These are phyloP conservation scores for Cryptosporidium sp. DNA, from an alignment of 169 alveolate species.

Conservation along the genomic window DNA sequence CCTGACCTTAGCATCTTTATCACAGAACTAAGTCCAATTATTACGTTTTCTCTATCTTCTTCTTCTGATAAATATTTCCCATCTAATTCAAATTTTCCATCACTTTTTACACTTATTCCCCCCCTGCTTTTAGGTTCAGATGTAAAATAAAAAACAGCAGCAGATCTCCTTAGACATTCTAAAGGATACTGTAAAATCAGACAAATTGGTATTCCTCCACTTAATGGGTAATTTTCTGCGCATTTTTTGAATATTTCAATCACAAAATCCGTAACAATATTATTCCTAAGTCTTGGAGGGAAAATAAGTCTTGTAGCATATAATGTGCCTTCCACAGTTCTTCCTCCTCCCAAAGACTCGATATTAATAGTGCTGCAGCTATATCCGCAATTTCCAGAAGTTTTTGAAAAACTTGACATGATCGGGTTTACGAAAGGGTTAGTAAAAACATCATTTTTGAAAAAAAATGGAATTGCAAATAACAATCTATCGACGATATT, in stretches of 20 bases:
- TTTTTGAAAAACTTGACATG: slow-evolving; percentile 51
- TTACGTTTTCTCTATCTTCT: slow-evolving; percentile 80
- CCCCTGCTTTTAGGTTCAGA: slow-evolving; percentile 83
- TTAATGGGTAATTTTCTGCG: slow-evolving; percentile 59
- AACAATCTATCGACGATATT: slow-evolving; percentile 78
- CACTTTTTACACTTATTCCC: slow-evolving; percentile 70
- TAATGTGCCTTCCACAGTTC: slow-evolving; percentile 80
- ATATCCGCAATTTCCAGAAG: slow-evolving; percentile 52
- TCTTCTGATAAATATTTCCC: slow-evolving; percentile 78
- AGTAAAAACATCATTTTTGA: slow-evolving; percentile 58
- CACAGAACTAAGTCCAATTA: slow-evolving; percentile 78
- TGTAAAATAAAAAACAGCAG: slow-evolving; percentile 80
- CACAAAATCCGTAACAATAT: slow-evolving; percentile 78
- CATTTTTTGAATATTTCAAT: slow-evolving; percentile 77
- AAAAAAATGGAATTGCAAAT: slow-evolving; percentile 77
- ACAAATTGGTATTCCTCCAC: slow-evolving; percentile 52
- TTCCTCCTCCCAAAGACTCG: slow-evolving; percentile 81
- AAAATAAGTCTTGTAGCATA: slow-evolving; percentile 80
- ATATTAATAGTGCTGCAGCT: slow-evolving; percentile 49
- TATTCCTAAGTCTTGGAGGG: slow-evolving; percentile 80
- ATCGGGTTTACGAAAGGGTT: slow-evolving; percentile 50
- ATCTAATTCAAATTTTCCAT: slow-evolving; percentile 78
- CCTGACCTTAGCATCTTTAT: slow-evolving; percentile 78
- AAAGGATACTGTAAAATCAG: slow-evolving; percentile 42
- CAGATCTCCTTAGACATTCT: slow-evolving; percentile 77